These are phyloP conservation scores for Aegilops longissima DNA, from an alignment of 176 grass and related monocot species.

Conservation along the genomic window DNA sequence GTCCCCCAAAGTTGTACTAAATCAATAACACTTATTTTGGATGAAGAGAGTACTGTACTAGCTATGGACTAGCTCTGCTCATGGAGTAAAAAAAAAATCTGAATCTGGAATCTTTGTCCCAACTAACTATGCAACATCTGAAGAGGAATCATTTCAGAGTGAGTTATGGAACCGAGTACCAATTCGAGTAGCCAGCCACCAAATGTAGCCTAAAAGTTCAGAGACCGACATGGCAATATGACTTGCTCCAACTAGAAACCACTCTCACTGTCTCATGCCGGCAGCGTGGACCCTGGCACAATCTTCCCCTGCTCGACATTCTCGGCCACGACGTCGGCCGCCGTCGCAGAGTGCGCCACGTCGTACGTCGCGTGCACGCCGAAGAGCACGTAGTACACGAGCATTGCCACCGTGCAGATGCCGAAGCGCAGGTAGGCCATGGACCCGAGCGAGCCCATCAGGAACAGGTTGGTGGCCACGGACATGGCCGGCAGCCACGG, in stretches of 20 bases:
- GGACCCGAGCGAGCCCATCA: conserved; percentile 1
- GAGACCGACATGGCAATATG: neutral
- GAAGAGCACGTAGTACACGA: conserved; percentile 10
- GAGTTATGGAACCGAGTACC: no score
- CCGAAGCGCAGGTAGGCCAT: conserved; percentile 13
- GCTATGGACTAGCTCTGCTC: neutral
- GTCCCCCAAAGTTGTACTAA: no score
- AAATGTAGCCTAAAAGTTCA: neutral
- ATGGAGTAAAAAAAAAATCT: neutral
- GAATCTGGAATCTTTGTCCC: neutral
- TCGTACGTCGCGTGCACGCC: neutral
- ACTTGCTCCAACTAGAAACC: neutral
- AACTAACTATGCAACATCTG: neutral
- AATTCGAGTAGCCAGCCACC: neutral
- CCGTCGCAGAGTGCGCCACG: neutral
- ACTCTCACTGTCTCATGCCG: neutral
- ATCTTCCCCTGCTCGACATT: conserved; percentile 10
- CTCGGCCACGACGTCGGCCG: neutral
- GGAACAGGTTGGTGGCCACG: neutral
- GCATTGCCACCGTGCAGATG: neutral
- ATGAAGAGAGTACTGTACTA: neutral
- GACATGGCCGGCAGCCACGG: conserved; percentile 18
- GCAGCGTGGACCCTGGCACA: neutral
- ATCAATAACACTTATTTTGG: no score
- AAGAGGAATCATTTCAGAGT: no score